Conservation (phyloP, 306 rosid genomes). For the Lablab purpureus region DNA sequence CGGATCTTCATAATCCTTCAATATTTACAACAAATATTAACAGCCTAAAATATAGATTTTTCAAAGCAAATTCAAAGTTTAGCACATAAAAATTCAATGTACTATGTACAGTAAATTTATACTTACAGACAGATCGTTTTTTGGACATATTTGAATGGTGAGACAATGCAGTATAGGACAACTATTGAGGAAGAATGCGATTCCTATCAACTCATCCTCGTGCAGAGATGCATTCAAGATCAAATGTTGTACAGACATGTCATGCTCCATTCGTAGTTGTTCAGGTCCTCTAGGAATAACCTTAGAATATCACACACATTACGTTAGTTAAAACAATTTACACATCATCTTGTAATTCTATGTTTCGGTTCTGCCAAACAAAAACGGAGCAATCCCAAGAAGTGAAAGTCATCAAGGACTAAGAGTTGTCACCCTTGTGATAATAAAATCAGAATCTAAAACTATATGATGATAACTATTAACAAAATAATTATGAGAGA, state of each 20-base stretch:
- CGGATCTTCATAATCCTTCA: conserved; percentile 38
- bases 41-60: not conserved
- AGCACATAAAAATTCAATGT: not conserved
- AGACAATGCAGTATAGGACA: conserved; percentile 49
- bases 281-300: conserved; percentile 31
- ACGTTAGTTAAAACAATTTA: not conserved
- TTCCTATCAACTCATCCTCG: conserved; percentile 48
- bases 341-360: not conserved
- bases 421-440: no score
- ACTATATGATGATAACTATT: no score
- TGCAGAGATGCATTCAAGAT: conserved; percentile 52
- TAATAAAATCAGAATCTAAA: no score
- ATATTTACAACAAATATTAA: not conserved
- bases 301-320: conserved; percentile 16
- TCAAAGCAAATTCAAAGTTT: not conserved
- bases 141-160: conserved; percentile 42
- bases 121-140: conserved; percentile 43
- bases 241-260: conserved; percentile 48
- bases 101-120: not conserved
- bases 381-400: not conserved
- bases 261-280: not conserved
- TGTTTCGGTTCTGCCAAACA: not conserved
- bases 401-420: no score
- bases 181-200: conserved; percentile 53
- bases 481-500: not conserved